Evolutionary conservation across 1,139 yeast species (phyloP), one percentile per base, ranked within the genome.

Genomic region (Nadsonia commutata): DNA sequence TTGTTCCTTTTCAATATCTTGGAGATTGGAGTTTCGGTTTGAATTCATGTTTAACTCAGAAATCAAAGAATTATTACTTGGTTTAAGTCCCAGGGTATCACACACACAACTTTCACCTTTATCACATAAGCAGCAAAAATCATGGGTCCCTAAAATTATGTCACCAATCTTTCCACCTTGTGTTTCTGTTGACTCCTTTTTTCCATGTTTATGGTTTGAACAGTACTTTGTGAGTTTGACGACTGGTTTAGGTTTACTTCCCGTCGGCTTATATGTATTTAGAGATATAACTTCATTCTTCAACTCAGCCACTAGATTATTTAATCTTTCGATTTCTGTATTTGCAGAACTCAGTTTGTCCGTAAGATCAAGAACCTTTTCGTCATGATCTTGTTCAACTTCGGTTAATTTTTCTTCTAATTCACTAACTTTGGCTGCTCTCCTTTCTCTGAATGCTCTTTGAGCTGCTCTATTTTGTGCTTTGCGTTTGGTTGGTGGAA

Each of bases 391-490:
- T 52, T 76, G 72, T 53, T 78, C 83, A 37, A 82, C 72, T 51
- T 76, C 80, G 56, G 74, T 65, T 21, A 78, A 62, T 54, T 72
- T 68, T 8, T 61, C 70, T 52, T 76, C 80, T 36, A 77, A 60
- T 48, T 72, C 77, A 9, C 67, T 62, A 2, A 76, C 74, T 42
- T 72, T 58, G 38, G 60, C 78, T 18, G 94, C 94, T 53, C 93
- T 62, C 52, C 93, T 65, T 60, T 84, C 85, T 49, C 94, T 63
- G 63, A 86, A 88, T 0, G 96, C 96, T 45, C 97, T 63, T 64
- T 86, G 97, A 2, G 97, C 97, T 20, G 94, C 95, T 47, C 97
- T 69, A 58, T 88, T 88, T 63, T 88, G 96, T 0, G 95, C 94
- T 62, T 86, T 85, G 46, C 95, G 67, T 56, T 83, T 82, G 31